phyloP scores from a whole-genome alignment of 2,329 filamentous ascomycete species.

The Saccharata proteae region DNA sequence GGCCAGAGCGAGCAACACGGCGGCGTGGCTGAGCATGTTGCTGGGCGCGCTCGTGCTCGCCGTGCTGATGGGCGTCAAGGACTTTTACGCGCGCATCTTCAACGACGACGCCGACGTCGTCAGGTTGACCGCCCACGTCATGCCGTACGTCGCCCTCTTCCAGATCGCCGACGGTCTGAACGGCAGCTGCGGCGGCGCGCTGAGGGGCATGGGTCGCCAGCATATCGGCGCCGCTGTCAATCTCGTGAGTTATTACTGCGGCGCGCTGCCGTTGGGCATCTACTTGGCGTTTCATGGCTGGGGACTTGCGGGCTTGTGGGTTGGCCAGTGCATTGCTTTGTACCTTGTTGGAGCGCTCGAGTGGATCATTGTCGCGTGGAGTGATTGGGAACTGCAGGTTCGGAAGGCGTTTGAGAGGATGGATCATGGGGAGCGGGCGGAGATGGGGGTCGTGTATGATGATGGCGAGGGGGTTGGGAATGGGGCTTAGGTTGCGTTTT shows the following conservation, averaged over 20 bases:
- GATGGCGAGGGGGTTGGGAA: neutral
- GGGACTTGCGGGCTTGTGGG: slow-evolving; percentile 70
- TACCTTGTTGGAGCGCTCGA: slow-evolving; percentile 69
- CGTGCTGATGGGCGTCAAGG: slow-evolving; percentile 56
- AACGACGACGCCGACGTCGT: slow-evolving; percentile 66
- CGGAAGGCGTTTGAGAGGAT: slow-evolving; percentile 58
- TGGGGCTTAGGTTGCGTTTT: too few relatives aligned
- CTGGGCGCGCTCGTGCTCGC: slow-evolving; percentile 56
- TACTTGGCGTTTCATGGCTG: slow-evolving; percentile 78
- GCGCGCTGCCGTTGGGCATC: slow-evolving; percentile 68
- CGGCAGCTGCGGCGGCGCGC: slow-evolving; percentile 67
- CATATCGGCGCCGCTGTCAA: slow-evolving; percentile 78
- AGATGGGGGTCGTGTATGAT: slow-evolving; percentile 25
- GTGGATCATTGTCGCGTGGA: slow-evolving; percentile 67
- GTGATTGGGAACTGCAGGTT: slow-evolving; percentile 66
- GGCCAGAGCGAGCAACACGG: slow-evolving; percentile 59
- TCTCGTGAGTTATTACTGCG: slow-evolving; percentile 70
- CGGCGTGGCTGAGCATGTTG: slow-evolving; percentile 59
- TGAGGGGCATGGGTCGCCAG: slow-evolving; percentile 76
- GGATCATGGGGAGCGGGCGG: slow-evolving; percentile 39
- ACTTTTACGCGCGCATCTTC: slow-evolving; percentile 67
- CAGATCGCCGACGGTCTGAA: slow-evolving; percentile 84
- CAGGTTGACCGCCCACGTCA: slow-evolving; percentile 58
- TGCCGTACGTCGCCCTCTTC: slow-evolving; percentile 80
- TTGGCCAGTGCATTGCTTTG: slow-evolving; percentile 61